Percentiles rank a stretch among this genome's conserved stretches.
Conservation (phyloP, 2,329 filamentous ascomycete species). For the Aspergillus japonicus region DNA sequence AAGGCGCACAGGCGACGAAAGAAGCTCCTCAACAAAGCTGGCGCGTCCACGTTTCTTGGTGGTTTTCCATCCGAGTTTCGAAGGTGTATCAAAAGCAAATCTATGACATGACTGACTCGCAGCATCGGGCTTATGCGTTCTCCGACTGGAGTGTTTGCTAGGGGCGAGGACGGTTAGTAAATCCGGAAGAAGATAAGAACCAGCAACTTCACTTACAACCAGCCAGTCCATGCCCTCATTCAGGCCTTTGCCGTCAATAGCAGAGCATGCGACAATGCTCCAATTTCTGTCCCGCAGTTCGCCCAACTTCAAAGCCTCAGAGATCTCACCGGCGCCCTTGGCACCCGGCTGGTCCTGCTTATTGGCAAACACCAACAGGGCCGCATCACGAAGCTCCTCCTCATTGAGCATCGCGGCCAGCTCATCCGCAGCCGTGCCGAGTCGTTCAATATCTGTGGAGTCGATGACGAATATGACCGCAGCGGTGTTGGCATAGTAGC, state of each 20-base stretch:
- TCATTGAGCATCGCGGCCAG: slow-evolving; percentile 93
- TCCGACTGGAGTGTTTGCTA: slow-evolving; percentile 47
- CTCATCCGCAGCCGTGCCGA: slow-evolving; percentile 91
- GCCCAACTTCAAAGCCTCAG: slow-evolving; percentile 83
- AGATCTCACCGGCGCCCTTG: slow-evolving; percentile 94
- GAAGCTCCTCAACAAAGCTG: slow-evolving; percentile 19
- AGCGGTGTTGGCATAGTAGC: slow-evolving; percentile 98
- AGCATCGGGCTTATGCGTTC: slow-evolving; percentile 38
- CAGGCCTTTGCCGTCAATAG: slow-evolving; percentile 91
- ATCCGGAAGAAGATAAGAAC: not conserved
- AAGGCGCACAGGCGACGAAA: slow-evolving; percentile 4
- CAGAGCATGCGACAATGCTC: slow-evolving; percentile 97
- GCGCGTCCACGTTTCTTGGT: slow-evolving; percentile 10
- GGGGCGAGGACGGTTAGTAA: slow-evolving; percentile 14
- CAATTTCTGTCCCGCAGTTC: slow-evolving; percentile 95
- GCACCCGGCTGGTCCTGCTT: slow-evolving; percentile 98
- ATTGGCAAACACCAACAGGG: slow-evolving; percentile 93
- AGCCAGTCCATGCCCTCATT: slow-evolving; percentile 99
- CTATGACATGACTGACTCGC: slow-evolving; percentile 32
- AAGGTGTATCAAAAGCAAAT: slow-evolving; percentile 32
- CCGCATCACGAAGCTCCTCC: slow-evolving; percentile 90
- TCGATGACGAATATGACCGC: slow-evolving; percentile 99
- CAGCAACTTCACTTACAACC: slow-evolving; percentile 61
- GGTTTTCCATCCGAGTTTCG: slow-evolving; percentile 16
- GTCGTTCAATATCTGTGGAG: slow-evolving; percentile 92